phyloP scores from a whole-genome alignment of 2,329 filamentous ascomycete genomes.

The Ophiostoma fasciatum region DNA sequence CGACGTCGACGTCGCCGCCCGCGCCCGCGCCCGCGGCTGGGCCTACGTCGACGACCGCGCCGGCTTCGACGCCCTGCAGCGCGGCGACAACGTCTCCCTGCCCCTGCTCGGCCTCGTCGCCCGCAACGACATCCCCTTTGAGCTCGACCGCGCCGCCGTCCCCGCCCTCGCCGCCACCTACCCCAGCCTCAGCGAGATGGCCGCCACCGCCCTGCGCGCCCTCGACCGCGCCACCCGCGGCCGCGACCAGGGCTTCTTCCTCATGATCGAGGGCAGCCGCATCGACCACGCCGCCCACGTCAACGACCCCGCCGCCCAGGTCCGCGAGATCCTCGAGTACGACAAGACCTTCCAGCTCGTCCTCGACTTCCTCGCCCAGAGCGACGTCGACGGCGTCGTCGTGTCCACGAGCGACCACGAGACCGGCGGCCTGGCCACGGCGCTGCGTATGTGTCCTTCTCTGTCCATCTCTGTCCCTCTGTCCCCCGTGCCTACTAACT shows the following conservation, averaged over 20 bases:
- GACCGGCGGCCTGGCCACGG: conserved; percentile 75
- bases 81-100: conserved; percentile 53
- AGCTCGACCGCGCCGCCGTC: conserved; percentile 74
- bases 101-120: conserved; percentile 83
- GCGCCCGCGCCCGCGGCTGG: conserved; percentile 67
- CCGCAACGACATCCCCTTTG: conserved; percentile 70
- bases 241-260: conserved; percentile 86
- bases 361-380: conserved; percentile 67
- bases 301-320: conserved; percentile 72
- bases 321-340: conserved; percentile 88
- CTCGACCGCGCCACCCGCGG: conserved; percentile 69
- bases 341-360: conserved; percentile 75
- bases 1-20: conserved; percentile 54
- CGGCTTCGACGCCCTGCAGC: conserved; percentile 60
- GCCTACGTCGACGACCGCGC: conserved; percentile 57
- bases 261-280: conserved; percentile 94
- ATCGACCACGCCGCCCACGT: conserved; percentile 90
- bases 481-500: conserved; percentile 23
- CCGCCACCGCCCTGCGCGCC: conserved; percentile 62
- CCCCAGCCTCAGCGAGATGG: conserved; percentile 85
- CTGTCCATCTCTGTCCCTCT: neutral
- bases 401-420: conserved; percentile 93
- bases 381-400: conserved; percentile 60
- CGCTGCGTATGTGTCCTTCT: conserved; percentile 44
- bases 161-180: conserved; percentile 64